These are phyloP conservation scores for Tubosaeta brunneosetosa DNA, from an alignment of 768 basidiomycete species.

Conservation along the genomic window DNA sequence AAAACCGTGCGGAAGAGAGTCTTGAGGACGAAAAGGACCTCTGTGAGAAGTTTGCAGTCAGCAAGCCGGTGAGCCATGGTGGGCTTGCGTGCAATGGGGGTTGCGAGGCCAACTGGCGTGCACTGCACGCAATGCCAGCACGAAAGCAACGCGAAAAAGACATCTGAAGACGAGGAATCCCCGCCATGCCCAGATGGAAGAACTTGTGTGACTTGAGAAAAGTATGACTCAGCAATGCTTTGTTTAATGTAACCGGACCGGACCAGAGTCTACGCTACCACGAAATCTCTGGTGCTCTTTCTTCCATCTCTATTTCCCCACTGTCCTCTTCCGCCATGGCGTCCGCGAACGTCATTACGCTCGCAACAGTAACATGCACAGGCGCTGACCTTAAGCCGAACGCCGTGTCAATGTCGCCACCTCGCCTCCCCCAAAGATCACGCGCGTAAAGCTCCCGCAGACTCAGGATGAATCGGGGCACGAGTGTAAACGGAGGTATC, in stretches of 20 bases:
- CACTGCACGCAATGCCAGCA: conserved; percentile 9
- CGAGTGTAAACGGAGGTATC: not conserved
- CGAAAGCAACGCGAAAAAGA: conserved; percentile 18
- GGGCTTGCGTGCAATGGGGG: conserved; percentile 12
- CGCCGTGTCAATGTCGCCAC: not conserved
- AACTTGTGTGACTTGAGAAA: not conserved
- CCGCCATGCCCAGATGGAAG: conserved; percentile 8
- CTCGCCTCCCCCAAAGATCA: not conserved
- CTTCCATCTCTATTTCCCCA: not conserved
- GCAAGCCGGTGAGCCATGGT: conserved; percentile 2
- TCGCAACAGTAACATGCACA: not conserved
- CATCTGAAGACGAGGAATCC: conserved; percentile 22
- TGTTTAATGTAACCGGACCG: no score
- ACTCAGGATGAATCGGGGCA: not conserved
- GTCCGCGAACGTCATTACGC: not conserved
- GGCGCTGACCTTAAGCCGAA: not conserved
- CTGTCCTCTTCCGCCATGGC: not conserved
- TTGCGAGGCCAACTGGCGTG: conserved; percentile 9
- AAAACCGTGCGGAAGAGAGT: conserved; percentile 23
- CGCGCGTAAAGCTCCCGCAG: not conserved
- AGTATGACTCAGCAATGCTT: not conserved
- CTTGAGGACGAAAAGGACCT: conserved; percentile 28
- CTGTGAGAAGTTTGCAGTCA: conserved; percentile 9
- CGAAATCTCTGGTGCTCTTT: no score
- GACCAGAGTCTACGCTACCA: no score